Evolutionary conservation across 805 yeast genomes (phyloP), one percentile per base, ranked within the genome.

Genomic region (Starmerella apicola): DNA sequence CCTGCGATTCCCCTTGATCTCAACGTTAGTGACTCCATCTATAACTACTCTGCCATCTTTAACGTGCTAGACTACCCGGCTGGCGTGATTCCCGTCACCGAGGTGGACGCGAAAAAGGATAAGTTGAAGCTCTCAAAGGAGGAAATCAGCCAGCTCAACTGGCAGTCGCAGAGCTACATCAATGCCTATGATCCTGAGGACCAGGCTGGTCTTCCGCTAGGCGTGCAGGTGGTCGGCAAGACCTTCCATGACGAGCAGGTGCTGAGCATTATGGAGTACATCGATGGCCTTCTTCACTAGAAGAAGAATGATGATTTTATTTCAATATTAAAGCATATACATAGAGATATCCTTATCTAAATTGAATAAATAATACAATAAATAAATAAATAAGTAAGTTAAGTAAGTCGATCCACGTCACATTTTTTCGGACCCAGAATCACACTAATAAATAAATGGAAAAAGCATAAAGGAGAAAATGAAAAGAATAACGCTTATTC

Each of bases 181-280:
- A 57, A 58, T 16, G 52, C 63, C 33, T 75, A 72, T 57, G 66
- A 72, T 45, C 67, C 77, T 0, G 67, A 59, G 36, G 67, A 66
- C 42, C 62, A 67, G 54, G 28, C 38, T 13, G 50, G 48, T 1
- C 72, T 76, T 40, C 77, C 83, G 0, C 76, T 74, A 12, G 72
- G 76, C 16, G 59, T 79, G n/a, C 84, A 78, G 56, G 59, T 79
- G 23, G 72, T 77, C 3, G 74, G 79, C n/a, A 64, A 65, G 42
- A 65, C 72, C 38, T 62, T 67, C 16, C 70, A 74, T 49, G 85
- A 78, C 50, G 84, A 78, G 51, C 74, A 74, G 53, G 71, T 66
- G 4, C 51, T 74, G 32, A 62, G 59, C 37, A 64, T 70, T 51
- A 65, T 71, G 68, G 59, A 61, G 41, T 52, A 61, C 7, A 56